These are phyloP conservation scores for Chlamydomonas reinhardtii DNA, from an alignment of 163 green algal genomes.

Conservation along the genomic window DNA sequence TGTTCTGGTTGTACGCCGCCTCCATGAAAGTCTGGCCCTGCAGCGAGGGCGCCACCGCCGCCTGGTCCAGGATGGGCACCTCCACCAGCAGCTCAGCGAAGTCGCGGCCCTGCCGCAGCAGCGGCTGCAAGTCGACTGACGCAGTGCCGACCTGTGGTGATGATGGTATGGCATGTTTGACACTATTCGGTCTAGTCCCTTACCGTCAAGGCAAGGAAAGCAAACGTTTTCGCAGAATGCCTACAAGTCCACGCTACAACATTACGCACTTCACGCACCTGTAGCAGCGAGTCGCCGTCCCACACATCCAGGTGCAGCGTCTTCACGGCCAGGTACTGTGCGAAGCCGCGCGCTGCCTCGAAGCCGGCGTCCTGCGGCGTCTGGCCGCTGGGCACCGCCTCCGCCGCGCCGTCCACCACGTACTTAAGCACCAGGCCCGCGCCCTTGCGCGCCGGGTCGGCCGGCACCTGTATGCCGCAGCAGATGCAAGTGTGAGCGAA, in stretches of 20 bases:
- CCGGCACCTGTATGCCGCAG: constrained; percentile 5
- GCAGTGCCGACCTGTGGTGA: constrained; percentile 69
- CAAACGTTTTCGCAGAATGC: no score
- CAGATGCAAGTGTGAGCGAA: no score
- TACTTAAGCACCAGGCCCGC: constrained; percentile 74
- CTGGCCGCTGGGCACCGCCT: constrained; percentile 56
- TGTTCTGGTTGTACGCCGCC: constrained; percentile 43
- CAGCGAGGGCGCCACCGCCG: constrained; percentile 28
- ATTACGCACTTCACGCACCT: constrained; percentile 55
- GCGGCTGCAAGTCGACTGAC: constrained; percentile 60
- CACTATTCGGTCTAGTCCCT: no score
- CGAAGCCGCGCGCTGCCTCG: constrained; percentile 68
- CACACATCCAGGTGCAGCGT: constrained; percentile 78
- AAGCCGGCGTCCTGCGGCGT: constrained; percentile 57
- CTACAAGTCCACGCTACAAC: no score
- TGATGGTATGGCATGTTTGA: no score
- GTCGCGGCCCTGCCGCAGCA: constrained; percentile 79
- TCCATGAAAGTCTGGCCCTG: constrained; percentile 23
- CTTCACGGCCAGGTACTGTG: constrained; percentile 68
- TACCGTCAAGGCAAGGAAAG: no score
- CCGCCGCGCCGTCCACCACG: constrained; percentile 61
- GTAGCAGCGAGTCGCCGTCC: constrained; percentile 78
- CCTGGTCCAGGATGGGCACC: constrained; percentile 68
- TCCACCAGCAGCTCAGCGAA: constrained; percentile 74
- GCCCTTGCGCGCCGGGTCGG: constrained; percentile 57